phyloP scores from a whole-genome alignment of 2,329 filamentous ascomycete genomes.

The Chaetomium sp. region DNA sequence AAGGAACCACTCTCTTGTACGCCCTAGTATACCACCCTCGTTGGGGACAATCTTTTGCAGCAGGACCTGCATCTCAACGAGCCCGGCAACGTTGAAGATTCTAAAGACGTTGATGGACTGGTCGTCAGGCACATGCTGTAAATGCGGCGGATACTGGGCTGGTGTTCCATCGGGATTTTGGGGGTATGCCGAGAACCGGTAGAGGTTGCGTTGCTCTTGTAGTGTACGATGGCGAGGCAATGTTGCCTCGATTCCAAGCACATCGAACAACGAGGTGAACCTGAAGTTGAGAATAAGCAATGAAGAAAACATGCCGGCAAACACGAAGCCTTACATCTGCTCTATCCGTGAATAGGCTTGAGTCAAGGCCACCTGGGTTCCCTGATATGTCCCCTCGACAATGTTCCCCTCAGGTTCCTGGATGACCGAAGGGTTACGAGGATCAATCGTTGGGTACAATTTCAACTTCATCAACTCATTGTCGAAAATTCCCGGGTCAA shows the following conservation, averaged over 20 bases:
- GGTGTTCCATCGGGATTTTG: slow-evolving; percentile 24
- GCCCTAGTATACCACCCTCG: slow-evolving; percentile 27
- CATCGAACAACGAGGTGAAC: slow-evolving; percentile 31
- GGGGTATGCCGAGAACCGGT: slow-evolving; percentile 26
- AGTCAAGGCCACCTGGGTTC: slow-evolving; percentile 31
- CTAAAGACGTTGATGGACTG: slow-evolving; percentile 23
- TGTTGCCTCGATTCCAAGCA: slow-evolving; percentile 30
- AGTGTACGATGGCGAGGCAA: slow-evolving; percentile 28
- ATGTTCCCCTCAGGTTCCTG: slow-evolving; percentile 27
- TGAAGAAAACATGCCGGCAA: too few species aligned
- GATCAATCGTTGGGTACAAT: slow-evolving; percentile 25
- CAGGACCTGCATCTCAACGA: slow-evolving; percentile 27
- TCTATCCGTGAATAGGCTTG: slow-evolving; percentile 32
- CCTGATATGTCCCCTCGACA: slow-evolving; percentile 28
- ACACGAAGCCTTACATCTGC: slow-evolving; percentile 25
- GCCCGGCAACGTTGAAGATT: slow-evolving; percentile 30
- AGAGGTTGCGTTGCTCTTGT: slow-evolving; percentile 27
- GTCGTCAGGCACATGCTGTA: slow-evolving; percentile 26
- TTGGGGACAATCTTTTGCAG: slow-evolving; percentile 29
- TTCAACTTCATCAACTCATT: slow-evolving; percentile 28
- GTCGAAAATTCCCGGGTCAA: slow-evolving; percentile 32
- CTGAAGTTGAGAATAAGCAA: slow-evolving; percentile 14
- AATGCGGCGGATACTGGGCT: slow-evolving; percentile 29
- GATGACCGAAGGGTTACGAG: slow-evolving; percentile 21
- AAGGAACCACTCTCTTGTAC: slow-evolving; percentile 28